Evolutionary conservation across 495 filamentous ascomycete genomes (phyloP).

Genomic region (Hypoxylon cercidicola): DNA sequence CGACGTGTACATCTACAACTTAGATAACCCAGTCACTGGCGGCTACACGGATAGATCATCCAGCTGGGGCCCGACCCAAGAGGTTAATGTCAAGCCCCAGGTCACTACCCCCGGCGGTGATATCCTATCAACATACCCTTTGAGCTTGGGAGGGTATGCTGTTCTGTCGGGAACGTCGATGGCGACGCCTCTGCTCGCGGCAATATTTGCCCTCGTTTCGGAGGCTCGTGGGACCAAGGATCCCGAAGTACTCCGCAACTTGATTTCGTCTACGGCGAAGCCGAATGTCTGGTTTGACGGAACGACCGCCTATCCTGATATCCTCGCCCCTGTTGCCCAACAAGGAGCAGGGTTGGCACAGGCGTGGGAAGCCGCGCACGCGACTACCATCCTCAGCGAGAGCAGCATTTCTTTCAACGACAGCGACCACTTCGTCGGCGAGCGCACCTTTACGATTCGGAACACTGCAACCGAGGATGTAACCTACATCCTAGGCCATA

Average conservation of each 20-base stretch:
- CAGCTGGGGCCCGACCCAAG: slow-evolving; percentile 64
- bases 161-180: slow-evolving; percentile 65
- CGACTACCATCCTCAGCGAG: slow-evolving; percentile 49
- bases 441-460: slow-evolving; percentile 48
- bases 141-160: slow-evolving; percentile 55
- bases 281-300: background rate
- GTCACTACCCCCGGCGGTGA: slow-evolving; percentile 60
- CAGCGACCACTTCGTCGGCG: slow-evolving; percentile 48
- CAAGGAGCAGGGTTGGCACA: slow-evolving; percentile 58
- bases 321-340: slow-evolving; percentile 51
- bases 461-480: slow-evolving; percentile 50
- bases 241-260: slow-evolving; percentile 49
- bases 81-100: slow-evolving; percentile 62
- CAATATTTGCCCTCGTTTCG: slow-evolving; percentile 59
- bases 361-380: slow-evolving; percentile 50
- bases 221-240: slow-evolving; percentile 54
- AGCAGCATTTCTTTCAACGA: slow-evolving; percentile 57
- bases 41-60: slow-evolving; percentile 58
- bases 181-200: slow-evolving; percentile 62
- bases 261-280: slow-evolving; percentile 49
- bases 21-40: slow-evolving; percentile 46
- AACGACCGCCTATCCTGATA: background rate
- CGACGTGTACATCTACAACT: slow-evolving; percentile 35
- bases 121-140: slow-evolving; percentile 64
- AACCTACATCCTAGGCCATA: slow-evolving; percentile 44